These are phyloP conservation scores for Carnegiea gigantea DNA, from an alignment of 179 eudicot genomes.

Conservation along the genomic window DNA sequence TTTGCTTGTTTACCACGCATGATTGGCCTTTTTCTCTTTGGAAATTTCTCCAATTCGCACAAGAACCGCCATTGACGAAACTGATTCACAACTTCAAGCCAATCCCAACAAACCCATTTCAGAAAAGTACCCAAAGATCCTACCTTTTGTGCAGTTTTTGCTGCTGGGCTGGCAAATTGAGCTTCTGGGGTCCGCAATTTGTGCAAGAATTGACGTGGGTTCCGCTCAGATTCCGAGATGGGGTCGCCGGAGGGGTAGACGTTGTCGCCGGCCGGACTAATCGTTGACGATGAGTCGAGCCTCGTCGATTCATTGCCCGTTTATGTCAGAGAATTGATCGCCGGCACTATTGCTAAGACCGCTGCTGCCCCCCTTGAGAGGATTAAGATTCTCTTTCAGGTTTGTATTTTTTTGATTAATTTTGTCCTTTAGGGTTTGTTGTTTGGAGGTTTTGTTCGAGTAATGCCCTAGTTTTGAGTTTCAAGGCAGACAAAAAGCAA, in stretches of 20 bases:
- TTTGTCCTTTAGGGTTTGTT: not conserved
- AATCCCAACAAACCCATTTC: not conserved
- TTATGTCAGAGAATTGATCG: conserved; percentile 87
- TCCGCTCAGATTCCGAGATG: conserved; percentile 41
- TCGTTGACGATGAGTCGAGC: conserved; percentile 49
- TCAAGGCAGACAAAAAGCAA: too few relatives aligned
- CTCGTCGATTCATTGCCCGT: conserved; percentile 66
- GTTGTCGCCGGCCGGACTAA: conserved; percentile 56
- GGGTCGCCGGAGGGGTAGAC: conserved; percentile 69
- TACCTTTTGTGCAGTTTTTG: not conserved
- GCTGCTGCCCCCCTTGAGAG: conserved; percentile 95
- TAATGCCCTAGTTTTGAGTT: not conserved
- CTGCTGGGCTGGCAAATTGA: not conserved
- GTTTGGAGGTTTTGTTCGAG: not conserved
- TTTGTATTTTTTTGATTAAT: not conserved
- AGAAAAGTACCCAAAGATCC: conserved; percentile 4
- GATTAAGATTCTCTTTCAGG: conserved; percentile 84
- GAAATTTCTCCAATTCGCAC: not conserved
- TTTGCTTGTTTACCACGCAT: conserved; percentile 1
- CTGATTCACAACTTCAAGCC: not conserved
- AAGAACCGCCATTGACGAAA: not conserved
- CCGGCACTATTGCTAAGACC: conserved; percentile 89
- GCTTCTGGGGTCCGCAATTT: conserved; percentile 6
- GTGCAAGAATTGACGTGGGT: conserved; percentile 5
- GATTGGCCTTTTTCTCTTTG: not conserved